Base-by-base conservation (phyloP, 2,329 filamentous ascomycete genomes). In the Chalara sp. region DNA sequence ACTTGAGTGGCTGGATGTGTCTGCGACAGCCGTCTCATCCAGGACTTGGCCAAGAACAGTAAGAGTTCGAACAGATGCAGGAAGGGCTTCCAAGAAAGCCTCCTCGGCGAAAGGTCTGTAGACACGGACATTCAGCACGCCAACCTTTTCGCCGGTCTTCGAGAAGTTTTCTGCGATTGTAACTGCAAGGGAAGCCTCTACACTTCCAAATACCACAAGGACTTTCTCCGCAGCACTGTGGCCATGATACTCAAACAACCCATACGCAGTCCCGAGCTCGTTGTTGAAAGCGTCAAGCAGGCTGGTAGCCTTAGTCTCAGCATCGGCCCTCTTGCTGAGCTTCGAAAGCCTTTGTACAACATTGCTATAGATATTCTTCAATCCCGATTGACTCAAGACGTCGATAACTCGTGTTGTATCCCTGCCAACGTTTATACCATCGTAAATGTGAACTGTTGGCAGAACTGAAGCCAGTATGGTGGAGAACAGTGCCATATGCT, bases 31-130 rank as follows among this genome's bases (percentile, higher is more conserved):
- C 53, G 80, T 73, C 56, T 87, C 79, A 58, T 87, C 83, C 55
- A 77, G 71, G 58, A 99, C 92, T 68, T 99, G 93, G 49, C 93
- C 93, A 5, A 99, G 80, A 21, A 97, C 89, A 37, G 86, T 85
- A 57, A 99, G 78, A 55, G 79, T 86, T 70, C 81, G 82, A 44
- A 84, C 80, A 35, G 87, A 87, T 59, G 81, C 75, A 33, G 93
- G 90, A 31, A 99, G 79, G 8, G 81, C 80, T 58, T 86, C 83
- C 56, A 97, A 74, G 76, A 99, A 97, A 47, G 89, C 87, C 67
- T 96, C 90, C 72, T 99, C 93, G 32, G 93, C 82, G 64, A 99
- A 97, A 12, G 93, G 93, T 42, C 92, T 83, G 76, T 97, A 99
- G 50, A 99, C 79, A 57, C 93, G 87, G 44, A 97, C 92, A 62